phyloP scores from a whole-genome alignment of 192 early-diverging fungal genomes.

The Nowakowskiella sp. region DNA sequence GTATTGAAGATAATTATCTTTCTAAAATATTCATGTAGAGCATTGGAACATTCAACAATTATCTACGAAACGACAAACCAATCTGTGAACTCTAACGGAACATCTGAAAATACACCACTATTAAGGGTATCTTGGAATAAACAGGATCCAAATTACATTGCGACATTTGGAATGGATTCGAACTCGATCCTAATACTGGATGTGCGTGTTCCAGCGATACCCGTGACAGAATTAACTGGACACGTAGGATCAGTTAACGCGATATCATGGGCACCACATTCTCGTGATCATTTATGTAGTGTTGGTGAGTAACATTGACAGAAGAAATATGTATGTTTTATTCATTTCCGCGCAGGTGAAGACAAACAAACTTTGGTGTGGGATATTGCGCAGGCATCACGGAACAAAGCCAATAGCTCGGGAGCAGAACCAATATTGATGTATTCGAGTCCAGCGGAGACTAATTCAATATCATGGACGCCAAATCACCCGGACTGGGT shows the following conservation, averaged over 20 bases:
- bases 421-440: slow-evolving; percentile 55
- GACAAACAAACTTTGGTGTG: slow-evolving; percentile 88
- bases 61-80: slow-evolving; percentile 84
- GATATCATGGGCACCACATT: slow-evolving; percentile 81
- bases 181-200: slow-evolving; percentile 79
- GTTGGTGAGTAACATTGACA: slow-evolving; percentile 48
- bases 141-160: slow-evolving; percentile 82
- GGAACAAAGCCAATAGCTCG: slow-evolving; percentile 27
- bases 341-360: slow-evolving; percentile 52
- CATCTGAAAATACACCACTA: slow-evolving; percentile 48
- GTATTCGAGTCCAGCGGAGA: slow-evolving; percentile 65
- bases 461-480: slow-evolving; percentile 83
- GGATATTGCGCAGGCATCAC: slow-evolving; percentile 54
- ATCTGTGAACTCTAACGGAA: slow-evolving; percentile 16
- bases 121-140: slow-evolving; percentile 85
- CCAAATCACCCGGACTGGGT: slow-evolving; percentile 75
- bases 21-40: slow-evolving; percentile 34
- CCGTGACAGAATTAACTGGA: slow-evolving; percentile 72
- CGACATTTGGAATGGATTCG: slow-evolving; percentile 84
- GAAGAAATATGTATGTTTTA: slow-evolving; percentile 8
- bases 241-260: slow-evolving; percentile 73
- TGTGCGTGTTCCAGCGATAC: slow-evolving; percentile 79
- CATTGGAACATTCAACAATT: slow-evolving; percentile 95
- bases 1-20: neutral
- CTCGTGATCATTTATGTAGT: slow-evolving; percentile 71